Evolutionary conservation across 208 protist genomes (phyloP).

Genomic region (Tetramitus jugosus): DNA sequence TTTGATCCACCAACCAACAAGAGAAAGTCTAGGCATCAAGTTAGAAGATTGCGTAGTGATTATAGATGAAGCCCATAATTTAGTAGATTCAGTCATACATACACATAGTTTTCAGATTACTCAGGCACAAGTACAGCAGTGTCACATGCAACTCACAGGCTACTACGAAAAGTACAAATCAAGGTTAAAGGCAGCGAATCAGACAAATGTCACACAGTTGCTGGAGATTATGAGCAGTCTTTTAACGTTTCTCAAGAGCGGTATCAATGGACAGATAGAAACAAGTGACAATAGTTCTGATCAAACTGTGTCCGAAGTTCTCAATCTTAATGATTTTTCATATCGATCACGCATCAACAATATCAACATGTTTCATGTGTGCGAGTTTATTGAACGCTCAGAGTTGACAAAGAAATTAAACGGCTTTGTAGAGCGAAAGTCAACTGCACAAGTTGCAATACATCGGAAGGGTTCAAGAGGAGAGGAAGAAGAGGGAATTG

Average conservation of each 20-base stretch:
- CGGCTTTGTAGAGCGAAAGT: neutral
- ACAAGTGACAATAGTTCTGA: too few relatives aligned
- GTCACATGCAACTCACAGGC: constrained; percentile 40
- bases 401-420: constrained; percentile 44
- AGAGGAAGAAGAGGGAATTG: neutral
- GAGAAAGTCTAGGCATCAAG: constrained; percentile 37
- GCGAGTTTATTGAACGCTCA: constrained; percentile 39
- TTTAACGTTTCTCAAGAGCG: constrained; percentile 25
- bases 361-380: constrained; percentile 47
- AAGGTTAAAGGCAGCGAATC: constrained; percentile 67
- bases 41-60: constrained; percentile 69
- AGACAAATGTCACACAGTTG: constrained; percentile 71
- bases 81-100: constrained; percentile 76
- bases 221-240: constrained; percentile 46
- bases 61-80: constrained; percentile 90
- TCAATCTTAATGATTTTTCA: constrained; percentile 42
- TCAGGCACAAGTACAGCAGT: constrained; percentile 41
- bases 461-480: neutral
- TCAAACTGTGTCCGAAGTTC: constrained; percentile 25
- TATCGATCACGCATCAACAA: constrained; percentile 38
- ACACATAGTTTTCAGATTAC: constrained; percentile 55
- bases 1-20: constrained; percentile 33
- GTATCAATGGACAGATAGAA: neutral
- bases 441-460: neutral
- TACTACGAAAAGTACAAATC: constrained; percentile 63